Conservation (phyloP, 805 yeast genomes). For the Candida corydali region DNA sequence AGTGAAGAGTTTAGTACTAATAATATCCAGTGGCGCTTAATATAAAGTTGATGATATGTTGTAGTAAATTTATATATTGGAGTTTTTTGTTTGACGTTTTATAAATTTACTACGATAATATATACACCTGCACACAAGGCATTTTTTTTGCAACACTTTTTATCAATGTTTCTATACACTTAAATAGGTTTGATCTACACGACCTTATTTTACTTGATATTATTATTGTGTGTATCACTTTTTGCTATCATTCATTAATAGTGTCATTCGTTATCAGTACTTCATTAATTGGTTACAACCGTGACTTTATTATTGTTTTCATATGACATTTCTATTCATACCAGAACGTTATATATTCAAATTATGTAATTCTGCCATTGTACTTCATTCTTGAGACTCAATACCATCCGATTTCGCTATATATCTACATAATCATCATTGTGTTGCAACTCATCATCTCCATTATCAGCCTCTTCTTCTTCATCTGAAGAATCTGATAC, state of each 20-base stretch:
- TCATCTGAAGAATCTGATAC: constrained; percentile 9
- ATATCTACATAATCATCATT: constrained; percentile 22
- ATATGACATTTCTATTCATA: no score
- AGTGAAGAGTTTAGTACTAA: not conserved
- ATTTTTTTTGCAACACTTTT: constrained; percentile 5
- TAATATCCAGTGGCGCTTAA: constrained; percentile 1
- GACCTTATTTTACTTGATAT: not conserved
- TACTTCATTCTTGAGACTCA: no score
- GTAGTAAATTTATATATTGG: not conserved
- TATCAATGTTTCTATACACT: no score
- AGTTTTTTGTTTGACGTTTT: not conserved
- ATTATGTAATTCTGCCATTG: no score
- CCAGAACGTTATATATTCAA: no score
- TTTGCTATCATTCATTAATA: not conserved
- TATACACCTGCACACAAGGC: not conserved
- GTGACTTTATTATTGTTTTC: no score
- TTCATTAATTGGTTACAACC: not conserved
- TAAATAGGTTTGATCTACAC: not conserved
- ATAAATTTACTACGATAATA: no score
- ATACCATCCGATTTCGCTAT: no score
- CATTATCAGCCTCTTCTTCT: constrained; percentile 14
- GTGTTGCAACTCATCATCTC: constrained; percentile 19
- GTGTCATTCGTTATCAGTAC: not conserved
- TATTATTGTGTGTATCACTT: no score
- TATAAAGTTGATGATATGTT: not conserved